These are phyloP conservation scores for Pythium folliculosum DNA, from an alignment of 352 stramenopile genomes.

Conservation along the genomic window DNA sequence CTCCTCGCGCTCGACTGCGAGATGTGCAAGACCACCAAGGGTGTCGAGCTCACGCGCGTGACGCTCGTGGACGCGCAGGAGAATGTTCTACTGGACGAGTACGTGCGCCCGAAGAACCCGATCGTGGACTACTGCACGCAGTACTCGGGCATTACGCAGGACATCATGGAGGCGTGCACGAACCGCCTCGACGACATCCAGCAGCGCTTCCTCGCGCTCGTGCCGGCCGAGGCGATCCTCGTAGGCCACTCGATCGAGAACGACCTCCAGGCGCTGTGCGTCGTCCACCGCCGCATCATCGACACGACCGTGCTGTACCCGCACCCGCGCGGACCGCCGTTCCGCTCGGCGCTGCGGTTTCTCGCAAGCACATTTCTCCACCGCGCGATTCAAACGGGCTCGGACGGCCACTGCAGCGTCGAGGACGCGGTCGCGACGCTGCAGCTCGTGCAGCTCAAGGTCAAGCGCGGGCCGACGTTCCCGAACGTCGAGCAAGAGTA, in stretches of 20 bases:
- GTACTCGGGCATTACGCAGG: slow-evolving; percentile 81
- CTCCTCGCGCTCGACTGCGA: slow-evolving; percentile 86
- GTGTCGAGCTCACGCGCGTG: slow-evolving; percentile 76
- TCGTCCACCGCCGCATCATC: slow-evolving; percentile 77
- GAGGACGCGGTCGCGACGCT: slow-evolving; percentile 80
- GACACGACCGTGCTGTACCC: slow-evolving; percentile 84
- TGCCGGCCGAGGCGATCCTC: slow-evolving; percentile 73
- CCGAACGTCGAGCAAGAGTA: slow-evolving; percentile 69
- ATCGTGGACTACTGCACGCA: slow-evolving; percentile 90
- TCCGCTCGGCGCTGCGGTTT: slow-evolving; percentile 77
- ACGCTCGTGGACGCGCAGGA: slow-evolving; percentile 72
- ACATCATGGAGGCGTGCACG: slow-evolving; percentile 76
- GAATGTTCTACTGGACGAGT: slow-evolving; percentile 81
- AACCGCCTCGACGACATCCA: slow-evolving; percentile 71
- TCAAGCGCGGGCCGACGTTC: slow-evolving; percentile 76
- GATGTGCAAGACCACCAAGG: slow-evolving; percentile 87
- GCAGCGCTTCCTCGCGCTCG: slow-evolving; percentile 51
- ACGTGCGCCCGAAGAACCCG: slow-evolving; percentile 70
- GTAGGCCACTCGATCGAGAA: slow-evolving; percentile 91
- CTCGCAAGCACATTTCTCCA: slow-evolving; percentile 72
- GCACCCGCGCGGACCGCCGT: slow-evolving; percentile 76
- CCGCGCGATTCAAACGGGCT: slow-evolving; percentile 69
- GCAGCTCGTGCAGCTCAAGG: slow-evolving; percentile 75
- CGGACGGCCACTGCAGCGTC: slow-evolving; percentile 77
- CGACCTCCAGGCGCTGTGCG: slow-evolving; percentile 65